phyloP scores from a whole-genome alignment of 1,284 basidiomycete species.

The Leccinum huronense region DNA sequence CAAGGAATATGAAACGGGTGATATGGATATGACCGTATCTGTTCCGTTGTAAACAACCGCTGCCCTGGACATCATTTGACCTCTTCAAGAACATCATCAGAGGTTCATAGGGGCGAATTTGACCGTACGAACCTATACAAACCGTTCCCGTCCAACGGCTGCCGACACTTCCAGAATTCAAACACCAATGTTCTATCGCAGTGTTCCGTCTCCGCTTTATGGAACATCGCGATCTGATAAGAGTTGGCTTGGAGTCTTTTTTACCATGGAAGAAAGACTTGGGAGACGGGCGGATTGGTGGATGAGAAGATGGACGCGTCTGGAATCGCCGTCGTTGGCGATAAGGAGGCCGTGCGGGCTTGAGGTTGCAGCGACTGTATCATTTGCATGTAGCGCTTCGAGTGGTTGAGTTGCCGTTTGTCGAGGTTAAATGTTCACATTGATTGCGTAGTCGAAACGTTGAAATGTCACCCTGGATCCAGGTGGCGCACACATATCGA shows the following conservation, averaged over 20 bases:
- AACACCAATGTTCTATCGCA: slow-evolving; percentile 89
- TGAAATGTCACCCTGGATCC: slow-evolving; percentile 83
- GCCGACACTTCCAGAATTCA: slow-evolving; percentile 87
- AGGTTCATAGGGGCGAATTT: background rate
- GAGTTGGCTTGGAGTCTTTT: slow-evolving; percentile 45
- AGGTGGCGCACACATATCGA: slow-evolving; percentile 99
- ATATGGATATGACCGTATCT: slow-evolving; percentile 35
- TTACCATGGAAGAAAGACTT: slow-evolving; percentile 90
- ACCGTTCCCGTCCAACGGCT: slow-evolving; percentile 85
- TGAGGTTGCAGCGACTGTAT: slow-evolving; percentile 58
- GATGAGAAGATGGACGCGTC: slow-evolving; percentile 94
- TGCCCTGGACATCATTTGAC: slow-evolving; percentile 52
- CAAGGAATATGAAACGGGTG: slow-evolving; percentile 10
- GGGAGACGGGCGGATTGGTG: slow-evolving; percentile 95
- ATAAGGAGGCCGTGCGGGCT: slow-evolving; percentile 78
- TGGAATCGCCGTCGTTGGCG: slow-evolving; percentile 91
- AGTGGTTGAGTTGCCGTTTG: slow-evolving; percentile 83
- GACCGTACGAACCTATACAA: slow-evolving; percentile 69
- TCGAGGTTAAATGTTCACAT: background rate
- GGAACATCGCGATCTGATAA: slow-evolving; percentile 96
- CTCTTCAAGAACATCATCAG: slow-evolving; percentile 41
- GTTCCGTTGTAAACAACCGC: too few relatives aligned
- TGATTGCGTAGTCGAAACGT: background rate
- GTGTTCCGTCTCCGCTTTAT: slow-evolving; percentile 95
- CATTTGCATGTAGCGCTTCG: slow-evolving; percentile 79